Base-by-base conservation (phyloP, 495 filamentous ascomycete genomes). In the Penicillium diatomitis region DNA sequence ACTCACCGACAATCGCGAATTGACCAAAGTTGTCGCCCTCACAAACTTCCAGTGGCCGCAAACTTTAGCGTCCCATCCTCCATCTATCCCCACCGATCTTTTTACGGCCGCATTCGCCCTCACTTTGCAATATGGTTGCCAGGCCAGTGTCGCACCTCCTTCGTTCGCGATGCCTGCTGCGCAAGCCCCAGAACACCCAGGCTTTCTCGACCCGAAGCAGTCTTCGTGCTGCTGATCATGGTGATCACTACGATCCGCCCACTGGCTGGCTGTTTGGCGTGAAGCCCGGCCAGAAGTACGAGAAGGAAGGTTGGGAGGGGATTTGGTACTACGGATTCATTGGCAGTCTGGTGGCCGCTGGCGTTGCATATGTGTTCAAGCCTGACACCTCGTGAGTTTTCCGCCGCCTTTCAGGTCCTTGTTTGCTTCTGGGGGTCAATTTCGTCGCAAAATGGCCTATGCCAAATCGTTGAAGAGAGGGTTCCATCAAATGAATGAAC, bases 291-390 rank as follows among this genome's bases (percentile, higher is more conserved):
- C 85, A 95, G 82, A 94, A 96, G 69, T 86, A 88, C 67, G 77
- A 87, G 77, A 90, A 88, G 68, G 92, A 98, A 68, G 91, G 90
- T 41, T 98, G 92, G 92, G 92, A 98, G 80, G 77, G 68, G 27
- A 70, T 91, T 31, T 92, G 83, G 75, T 81, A 86, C 66, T 96
- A 84, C 66, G 90, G 91, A 12, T 95, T 95, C 65, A 87, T 81
- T 68, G 92, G 90, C n/a, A 85, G 83, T 57, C 64, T 96, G 48
- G 66, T 76, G 9, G 71, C 88, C 38, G 84, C 82, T 33, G 80
- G 78, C 47, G 76, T 97, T 33, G 89, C 82, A 56, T 95, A 96
- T 76, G 86, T 87, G 44, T 97, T 88, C 63, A 98, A 98, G 81
- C 92, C 92, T 28, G 92, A 98, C 76, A 97, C 90, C 44, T 94